Conservation (phyloP, 257 asterid genomes). For the Coffea eugenioides region DNA sequence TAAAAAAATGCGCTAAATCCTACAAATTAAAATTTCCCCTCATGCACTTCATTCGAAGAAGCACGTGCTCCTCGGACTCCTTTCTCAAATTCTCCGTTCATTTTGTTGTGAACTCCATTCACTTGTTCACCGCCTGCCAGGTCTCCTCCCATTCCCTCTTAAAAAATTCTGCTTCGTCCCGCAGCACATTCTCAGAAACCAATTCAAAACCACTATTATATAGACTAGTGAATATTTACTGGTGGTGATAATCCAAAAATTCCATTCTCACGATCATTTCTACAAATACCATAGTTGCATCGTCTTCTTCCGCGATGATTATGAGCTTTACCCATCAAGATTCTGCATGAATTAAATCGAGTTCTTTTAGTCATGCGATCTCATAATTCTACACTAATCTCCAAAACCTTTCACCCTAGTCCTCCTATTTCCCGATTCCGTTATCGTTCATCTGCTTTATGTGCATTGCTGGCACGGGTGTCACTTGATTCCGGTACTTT, state of each 20-base stretch:
- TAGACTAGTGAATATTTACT: no score
- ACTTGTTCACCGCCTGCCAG: no score
- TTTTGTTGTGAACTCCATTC: background rate
- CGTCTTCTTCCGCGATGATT: background rate
- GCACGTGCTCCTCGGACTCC: background rate
- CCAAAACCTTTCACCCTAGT: slow-evolving; percentile 24
- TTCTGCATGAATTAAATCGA: background rate
- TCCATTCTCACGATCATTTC: no score
- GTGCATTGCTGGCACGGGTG: slow-evolving; percentile 26
- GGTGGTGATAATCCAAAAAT: background rate
- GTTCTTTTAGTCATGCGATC: slow-evolving; percentile 39
- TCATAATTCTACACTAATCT: slow-evolving; percentile 26
- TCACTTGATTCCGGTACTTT: slow-evolving; percentile 21
- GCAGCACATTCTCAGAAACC: background rate
- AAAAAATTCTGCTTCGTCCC: background rate
- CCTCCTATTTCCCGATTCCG: slow-evolving; percentile 22
- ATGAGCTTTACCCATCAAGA: background rate
- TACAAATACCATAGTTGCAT: no score
- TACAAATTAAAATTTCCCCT: no score
- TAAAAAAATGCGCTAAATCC: no score
- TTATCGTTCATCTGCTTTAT: slow-evolving; percentile 25
- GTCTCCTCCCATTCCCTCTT: background rate
- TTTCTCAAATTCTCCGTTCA: slow-evolving; percentile 14
- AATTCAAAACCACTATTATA: no score
- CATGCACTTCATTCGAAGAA: no score